Conservation (phyloP, 2,329 filamentous ascomycete genomes). For the Rutstroemia sp. region DNA sequence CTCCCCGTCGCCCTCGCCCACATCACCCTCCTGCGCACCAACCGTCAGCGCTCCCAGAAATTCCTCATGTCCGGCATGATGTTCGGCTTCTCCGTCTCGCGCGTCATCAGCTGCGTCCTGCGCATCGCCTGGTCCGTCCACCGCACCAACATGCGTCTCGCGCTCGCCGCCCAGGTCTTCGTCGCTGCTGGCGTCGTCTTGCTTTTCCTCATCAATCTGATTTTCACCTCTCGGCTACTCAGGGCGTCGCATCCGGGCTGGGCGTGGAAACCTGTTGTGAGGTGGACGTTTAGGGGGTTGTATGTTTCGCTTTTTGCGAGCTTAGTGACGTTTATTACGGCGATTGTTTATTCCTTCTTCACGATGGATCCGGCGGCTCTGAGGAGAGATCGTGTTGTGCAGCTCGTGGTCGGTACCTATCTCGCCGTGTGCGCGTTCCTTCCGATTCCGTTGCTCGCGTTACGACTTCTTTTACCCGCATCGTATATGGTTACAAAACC, state of each 20-base stretch:
- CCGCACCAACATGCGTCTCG: not conserved
- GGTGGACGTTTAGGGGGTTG: conserved; percentile 35
- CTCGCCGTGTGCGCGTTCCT: conserved; percentile 53
- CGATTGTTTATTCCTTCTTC: not conserved
- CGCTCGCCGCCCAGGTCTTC: not conserved
- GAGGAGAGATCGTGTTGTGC: conserved; percentile 42
- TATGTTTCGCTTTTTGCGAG: conserved; percentile 55
- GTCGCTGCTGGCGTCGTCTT: conserved; percentile 46
- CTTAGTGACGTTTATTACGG: conserved; percentile 50
- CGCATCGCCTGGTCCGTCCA: conserved; percentile 39
- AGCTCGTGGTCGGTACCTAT: conserved; percentile 42
- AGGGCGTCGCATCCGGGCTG: conserved; percentile 62
- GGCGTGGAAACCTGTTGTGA: conserved; percentile 55
- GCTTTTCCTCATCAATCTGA: conserved; percentile 68
- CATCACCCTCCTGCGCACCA: conserved; percentile 44
- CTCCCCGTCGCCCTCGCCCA: conserved; percentile 44
- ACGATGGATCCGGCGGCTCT: conserved; percentile 49
- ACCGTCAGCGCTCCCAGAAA: conserved; percentile 37
- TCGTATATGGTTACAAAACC: not conserved
- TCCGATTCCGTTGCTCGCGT: conserved; percentile 40
- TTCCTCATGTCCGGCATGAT: conserved; percentile 51
- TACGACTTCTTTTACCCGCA: not conserved
- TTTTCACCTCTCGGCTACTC: conserved; percentile 68
- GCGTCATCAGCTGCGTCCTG: conserved; percentile 38
- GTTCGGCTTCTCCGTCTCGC: conserved; percentile 51